Base-by-base conservation (phyloP, 2,329 filamentous ascomycete species). In the Sordariomycetes sp. region DNA sequence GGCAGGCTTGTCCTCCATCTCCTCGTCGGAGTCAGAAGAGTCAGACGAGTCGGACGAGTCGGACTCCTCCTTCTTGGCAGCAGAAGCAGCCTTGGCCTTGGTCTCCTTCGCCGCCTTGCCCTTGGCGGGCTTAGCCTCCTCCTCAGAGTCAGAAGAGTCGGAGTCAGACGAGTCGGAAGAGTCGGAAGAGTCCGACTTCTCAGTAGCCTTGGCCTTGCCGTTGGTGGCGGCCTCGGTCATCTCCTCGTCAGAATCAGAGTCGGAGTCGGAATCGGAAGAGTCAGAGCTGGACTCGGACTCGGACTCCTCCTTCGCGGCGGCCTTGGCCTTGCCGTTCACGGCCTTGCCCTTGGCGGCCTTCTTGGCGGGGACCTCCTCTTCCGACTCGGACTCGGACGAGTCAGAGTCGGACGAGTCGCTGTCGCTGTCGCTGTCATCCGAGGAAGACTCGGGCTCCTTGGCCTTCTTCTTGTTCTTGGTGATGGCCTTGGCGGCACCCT, bases 401-500 rank as follows among this genome's bases (percentile, higher is more conserved):
- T 52, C 50, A 8, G 66, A 66, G 53, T 73, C 70, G 54, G 67
- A 68, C 60, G 68, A 70, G 58, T 71, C 72, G 54, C 69, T 65
- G 60, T 69, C 69, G 25, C 68, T 65, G 60, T 69, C 69, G 25
- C 68, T 56, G 25, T 65, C 63, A 36, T 66, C 63, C 32, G 68
- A 70, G 42, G 55, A 50, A 45, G 53, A 55, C 25, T 35, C 58
- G 35, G 55, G 39, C 63, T 78, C 78, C 74, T 79, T 77, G 52
- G 68, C 64, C 55, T 68, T 67, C 64, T 75, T 74, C 64, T 71
- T 69, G 65, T 74, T 73, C 63, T 70, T 70, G 35, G 64, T 63
- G 56, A 73, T 64, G 62, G 75, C 74, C 71, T 81, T 81, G 45
- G 74, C 68, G 59, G 78, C 74, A 60, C 77, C 74, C 78, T 87